These are phyloP conservation scores for Lipomyces orientalis DNA, from an alignment of 805 yeast species.

Conservation along the genomic window DNA sequence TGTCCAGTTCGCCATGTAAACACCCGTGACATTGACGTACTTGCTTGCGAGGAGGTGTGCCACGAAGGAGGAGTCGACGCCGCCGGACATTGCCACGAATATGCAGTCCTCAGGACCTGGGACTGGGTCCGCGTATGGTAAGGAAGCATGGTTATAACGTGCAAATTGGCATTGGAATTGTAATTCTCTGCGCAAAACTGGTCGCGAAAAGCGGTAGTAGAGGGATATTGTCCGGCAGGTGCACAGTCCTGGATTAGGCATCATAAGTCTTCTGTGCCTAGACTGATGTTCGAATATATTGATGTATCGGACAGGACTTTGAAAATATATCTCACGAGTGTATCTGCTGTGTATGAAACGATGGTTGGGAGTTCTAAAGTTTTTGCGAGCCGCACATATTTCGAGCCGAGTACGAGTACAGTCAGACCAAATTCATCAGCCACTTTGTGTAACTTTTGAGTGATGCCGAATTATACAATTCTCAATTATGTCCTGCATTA, in stretches of 20 bases:
- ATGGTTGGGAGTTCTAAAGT: no score
- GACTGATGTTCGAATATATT: background rate
- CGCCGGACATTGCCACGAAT: slow-evolving; percentile 91
- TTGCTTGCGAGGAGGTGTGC: slow-evolving; percentile 68
- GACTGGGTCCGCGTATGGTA: slow-evolving; percentile 14
- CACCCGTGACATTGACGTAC: slow-evolving; percentile 68
- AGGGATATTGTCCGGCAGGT: background rate
- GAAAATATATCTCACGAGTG: no score
- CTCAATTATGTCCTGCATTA: background rate
- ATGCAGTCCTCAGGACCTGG: slow-evolving; percentile 45
- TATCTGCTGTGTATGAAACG: no score
- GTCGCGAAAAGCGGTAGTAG: background rate
- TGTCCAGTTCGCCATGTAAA: slow-evolving; percentile 93
- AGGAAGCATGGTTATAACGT: background rate
- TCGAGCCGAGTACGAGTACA: no score
- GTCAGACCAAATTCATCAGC: no score
- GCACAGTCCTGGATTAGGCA: background rate
- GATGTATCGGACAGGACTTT: background rate
- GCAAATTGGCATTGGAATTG: background rate
- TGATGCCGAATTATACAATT: no score
- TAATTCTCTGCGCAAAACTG: background rate
- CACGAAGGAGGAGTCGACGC: slow-evolving; percentile 91
- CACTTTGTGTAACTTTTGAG: no score
- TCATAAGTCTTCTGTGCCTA: background rate
- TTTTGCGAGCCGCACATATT: no score